A percentile compares a stretch with the other conserved stretches of the same genome.
Evolutionary conservation across 371 early-diverging fungal species (phyloP).

Genomic region (Rhizopus delemar): DNA sequence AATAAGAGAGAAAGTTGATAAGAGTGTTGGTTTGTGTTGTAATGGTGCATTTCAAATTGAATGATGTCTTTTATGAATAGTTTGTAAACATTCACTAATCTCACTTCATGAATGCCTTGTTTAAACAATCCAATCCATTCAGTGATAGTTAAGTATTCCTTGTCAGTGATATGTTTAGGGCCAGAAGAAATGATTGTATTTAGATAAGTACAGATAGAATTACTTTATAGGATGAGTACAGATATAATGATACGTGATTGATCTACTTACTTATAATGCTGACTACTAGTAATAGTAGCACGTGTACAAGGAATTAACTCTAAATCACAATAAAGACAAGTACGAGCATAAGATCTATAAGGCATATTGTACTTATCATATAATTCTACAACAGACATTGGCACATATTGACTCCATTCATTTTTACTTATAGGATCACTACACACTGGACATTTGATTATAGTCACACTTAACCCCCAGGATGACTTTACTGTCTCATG

Average conservation of each 20-base stretch:
- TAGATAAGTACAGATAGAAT: constrained; percentile 18
- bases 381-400: constrained; percentile 26
- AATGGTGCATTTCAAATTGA: constrained; percentile 23
- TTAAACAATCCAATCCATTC: constrained; percentile 24
- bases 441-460: constrained; percentile 61
- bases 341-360: constrained; percentile 53
- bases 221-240: neutral
- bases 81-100: constrained; percentile 13
- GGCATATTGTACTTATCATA: constrained; percentile 60
- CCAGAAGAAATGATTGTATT: constrained; percentile 14
- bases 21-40: constrained; percentile 8
- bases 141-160: constrained; percentile 21
- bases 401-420: constrained; percentile 54
- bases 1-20: constrained; percentile 22
- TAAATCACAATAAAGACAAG: constrained; percentile 50
- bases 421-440: constrained; percentile 45
- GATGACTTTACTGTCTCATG: constrained; percentile 57
- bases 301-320: constrained; percentile 40
- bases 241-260: neutral
- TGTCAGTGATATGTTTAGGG: constrained; percentile 17
- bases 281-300: neutral
- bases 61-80: constrained; percentile 20
- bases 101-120: constrained; percentile 20
- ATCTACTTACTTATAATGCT: constrained; percentile 1
- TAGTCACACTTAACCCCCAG: constrained; percentile 62